Evolutionary conservation across 2,329 filamentous ascomycete species (phyloP), one percentile per base, ranked within the genome.

Genomic region (Colletotrichum viniferum): DNA sequence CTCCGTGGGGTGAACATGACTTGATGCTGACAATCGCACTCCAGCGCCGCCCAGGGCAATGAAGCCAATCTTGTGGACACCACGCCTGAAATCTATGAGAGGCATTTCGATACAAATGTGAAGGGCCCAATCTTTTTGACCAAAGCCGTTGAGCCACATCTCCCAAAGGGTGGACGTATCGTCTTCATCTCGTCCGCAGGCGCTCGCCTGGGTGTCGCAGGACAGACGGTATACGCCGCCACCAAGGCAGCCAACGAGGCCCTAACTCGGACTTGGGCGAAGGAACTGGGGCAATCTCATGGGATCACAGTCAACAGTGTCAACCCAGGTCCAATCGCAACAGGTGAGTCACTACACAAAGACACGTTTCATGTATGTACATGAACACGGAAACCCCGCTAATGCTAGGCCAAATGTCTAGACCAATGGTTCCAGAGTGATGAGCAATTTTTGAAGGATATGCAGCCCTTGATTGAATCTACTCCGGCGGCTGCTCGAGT

Each of bases 191-290:
- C 83, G 1, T 84, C 82, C 0, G 79, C 79, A 3, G 80, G 76
- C 16, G 82, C 82, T 3, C 79, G 82, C 1, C 69, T 82, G 4
- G 83, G 82, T 1, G 74, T 82, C 4, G 77, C 81, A 2, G 78
- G 76, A 0, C 77, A 82, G 48, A 81, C 82, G 0, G 81, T 85
- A 0, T 85, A 85, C 32, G 81, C 77, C 0, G 78, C 82, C 2
- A 83, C 82, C 1, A 85, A 85, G 64, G 83, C 82, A 5, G 83
- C 83, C 0, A 71, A 79, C 24, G 82, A 83, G 68, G 79, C 79
- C 5, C 62, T 82, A 3, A 76, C 72, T 4, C 78, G 81, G 4
- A 79, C 79, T 1, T 83, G 80, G 82, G 81, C 81, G 3, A 80
- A 80, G 34, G 82, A 83, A 48, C 77, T 83, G 1, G 82, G 82